Conservation (phyloP, 805 yeast species). For the Starmerella sirachaensis region DNA sequence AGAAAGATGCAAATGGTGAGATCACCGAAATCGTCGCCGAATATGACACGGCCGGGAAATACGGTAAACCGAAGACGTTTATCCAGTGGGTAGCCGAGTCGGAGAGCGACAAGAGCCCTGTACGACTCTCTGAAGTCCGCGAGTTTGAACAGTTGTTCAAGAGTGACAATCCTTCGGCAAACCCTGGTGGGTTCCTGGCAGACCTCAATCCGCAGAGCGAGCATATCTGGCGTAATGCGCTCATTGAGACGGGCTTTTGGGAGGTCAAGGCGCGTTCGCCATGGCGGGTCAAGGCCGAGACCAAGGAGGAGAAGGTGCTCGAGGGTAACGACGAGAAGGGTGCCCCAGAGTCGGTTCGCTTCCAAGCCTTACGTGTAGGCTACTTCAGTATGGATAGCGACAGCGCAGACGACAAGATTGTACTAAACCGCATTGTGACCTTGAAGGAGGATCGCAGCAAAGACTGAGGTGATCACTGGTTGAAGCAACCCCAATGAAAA, state of each 20-base stretch:
- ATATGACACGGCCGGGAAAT: constrained; percentile 50
- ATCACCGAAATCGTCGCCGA: constrained; percentile 62
- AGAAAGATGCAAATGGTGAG: constrained; percentile 50
- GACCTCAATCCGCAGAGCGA: constrained; percentile 78
- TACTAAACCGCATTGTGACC: constrained; percentile 85
- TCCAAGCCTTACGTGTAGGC: constrained; percentile 96
- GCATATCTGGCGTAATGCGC: constrained; percentile 47
- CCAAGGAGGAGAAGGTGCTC: constrained; percentile 44
- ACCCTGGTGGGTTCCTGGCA: constrained; percentile 77
- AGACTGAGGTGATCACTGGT: background rate
- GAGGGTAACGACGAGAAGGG: constrained; percentile 48
- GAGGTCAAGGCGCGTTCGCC: constrained; percentile 64
- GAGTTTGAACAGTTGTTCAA: constrained; percentile 77
- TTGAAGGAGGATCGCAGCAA: constrained; percentile 59
- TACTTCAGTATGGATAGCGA: constrained; percentile 88
- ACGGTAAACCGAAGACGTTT: constrained; percentile 81
- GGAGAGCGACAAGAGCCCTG: constrained; percentile 48
- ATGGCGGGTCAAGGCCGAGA: constrained; percentile 44
- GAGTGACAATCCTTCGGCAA: constrained; percentile 78
- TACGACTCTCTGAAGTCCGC: constrained; percentile 62
- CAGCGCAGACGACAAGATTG: constrained; percentile 44
- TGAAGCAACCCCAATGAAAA: no score
- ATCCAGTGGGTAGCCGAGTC: constrained; percentile 92
- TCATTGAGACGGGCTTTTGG: constrained; percentile 66
- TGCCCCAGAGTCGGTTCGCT: constrained; percentile 73